phyloP scores from a whole-genome alignment of 345 rosid species.

The Rubroshorea leprosula region DNA sequence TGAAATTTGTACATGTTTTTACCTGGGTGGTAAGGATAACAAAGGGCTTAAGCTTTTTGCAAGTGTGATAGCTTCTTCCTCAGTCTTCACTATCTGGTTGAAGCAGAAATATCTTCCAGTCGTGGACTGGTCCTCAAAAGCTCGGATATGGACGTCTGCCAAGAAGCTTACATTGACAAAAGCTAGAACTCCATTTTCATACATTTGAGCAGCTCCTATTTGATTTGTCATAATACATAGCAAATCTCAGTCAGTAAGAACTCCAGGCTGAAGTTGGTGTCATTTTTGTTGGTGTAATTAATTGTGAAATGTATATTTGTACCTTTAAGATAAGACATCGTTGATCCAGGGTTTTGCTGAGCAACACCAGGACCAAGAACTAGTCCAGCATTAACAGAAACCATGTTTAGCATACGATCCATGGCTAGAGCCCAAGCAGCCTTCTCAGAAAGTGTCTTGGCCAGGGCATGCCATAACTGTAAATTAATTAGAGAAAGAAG shows the following conservation, averaged over 20 bases:
- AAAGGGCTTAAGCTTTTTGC: conserved; percentile 56
- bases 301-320: neutral
- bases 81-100: conserved; percentile 53
- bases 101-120: conserved; percentile 79
- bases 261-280: neutral
- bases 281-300: neutral
- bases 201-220: conserved; percentile 83
- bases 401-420: conserved; percentile 81
- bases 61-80: conserved; percentile 57
- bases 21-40: conserved; percentile 64
- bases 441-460: conserved; percentile 72
- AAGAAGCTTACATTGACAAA: no score
- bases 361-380: conserved; percentile 64
- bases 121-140: conserved; percentile 56
- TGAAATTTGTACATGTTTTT: neutral
- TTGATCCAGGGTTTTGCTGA: conserved; percentile 56
- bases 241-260: no score
- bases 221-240: neutral
- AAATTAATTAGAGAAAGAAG: conserved; percentile 8
- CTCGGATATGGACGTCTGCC: conserved; percentile 66
- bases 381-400: conserved; percentile 71
- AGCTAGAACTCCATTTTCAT: conserved; percentile 69
- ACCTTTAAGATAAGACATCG: conserved; percentile 85
- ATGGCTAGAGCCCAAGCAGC: conserved; percentile 95
- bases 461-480: conserved; percentile 76